These are phyloP conservation scores for Tulasnella sp. DNA, from an alignment of 768 basidiomycete species.

Conservation along the genomic window DNA sequence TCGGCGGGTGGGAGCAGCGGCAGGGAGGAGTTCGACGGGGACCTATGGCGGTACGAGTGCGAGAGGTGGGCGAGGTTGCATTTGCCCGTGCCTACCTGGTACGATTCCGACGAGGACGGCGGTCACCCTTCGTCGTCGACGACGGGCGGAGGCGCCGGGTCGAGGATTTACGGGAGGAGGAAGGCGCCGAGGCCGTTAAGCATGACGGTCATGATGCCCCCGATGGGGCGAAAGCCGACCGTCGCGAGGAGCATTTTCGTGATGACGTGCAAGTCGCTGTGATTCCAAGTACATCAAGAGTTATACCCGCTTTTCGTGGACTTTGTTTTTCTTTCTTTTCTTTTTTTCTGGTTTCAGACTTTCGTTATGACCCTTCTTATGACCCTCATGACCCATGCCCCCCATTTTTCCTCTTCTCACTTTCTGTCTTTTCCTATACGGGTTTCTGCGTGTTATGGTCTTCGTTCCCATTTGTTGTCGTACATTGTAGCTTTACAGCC, in stretches of 20 bases:
- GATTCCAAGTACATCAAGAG: too few relatives aligned
- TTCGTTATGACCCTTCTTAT: neutral
- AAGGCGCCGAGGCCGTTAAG: neutral
- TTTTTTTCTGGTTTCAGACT: neutral
- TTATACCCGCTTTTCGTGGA: too few relatives aligned
- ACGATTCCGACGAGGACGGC: slow-evolving; percentile 2
- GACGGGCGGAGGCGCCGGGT: neutral
- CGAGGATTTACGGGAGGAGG: neutral
- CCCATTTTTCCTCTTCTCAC: neutral
- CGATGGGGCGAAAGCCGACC: neutral
- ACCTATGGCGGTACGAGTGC: slow-evolving; percentile 9
- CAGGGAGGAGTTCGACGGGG: neutral
- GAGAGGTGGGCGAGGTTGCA: slow-evolving; percentile 1
- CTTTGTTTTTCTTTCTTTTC: too few relatives aligned
- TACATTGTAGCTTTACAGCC: neutral
- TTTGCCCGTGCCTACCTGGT: neutral
- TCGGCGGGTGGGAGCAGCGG: neutral
- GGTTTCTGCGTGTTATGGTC: neutral
- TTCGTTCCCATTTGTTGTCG: neutral
- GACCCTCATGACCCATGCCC: neutral
- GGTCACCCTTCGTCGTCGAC: neutral
- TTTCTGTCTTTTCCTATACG: too few relatives aligned
- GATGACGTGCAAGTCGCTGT: neutral
- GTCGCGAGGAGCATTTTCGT: neutral
- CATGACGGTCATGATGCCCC: neutral